A percentile compares a stretch with the other conserved stretches of the same genome.
Evolutionary conservation across 73 alveolate species (phyloP).

Genomic region (Tetrahymena thermophila): DNA sequence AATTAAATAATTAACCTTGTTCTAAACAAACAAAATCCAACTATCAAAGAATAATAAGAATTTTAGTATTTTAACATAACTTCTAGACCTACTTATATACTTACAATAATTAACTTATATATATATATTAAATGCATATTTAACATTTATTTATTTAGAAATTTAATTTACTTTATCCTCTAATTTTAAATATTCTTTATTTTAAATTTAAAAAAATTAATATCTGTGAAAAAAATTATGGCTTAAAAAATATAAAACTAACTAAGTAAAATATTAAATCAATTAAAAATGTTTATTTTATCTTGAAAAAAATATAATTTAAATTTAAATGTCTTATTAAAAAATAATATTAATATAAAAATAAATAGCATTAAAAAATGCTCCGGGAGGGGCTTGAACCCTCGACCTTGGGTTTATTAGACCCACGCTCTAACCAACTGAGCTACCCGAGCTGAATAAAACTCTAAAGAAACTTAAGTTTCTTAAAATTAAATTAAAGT

Average conservation of each 20-base stretch:
- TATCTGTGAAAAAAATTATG: too few relatives aligned
- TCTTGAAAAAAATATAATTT: too few relatives aligned
- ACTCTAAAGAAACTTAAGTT: not conserved
- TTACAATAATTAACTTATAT: not conserved
- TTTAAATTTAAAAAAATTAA: too few relatives aligned
- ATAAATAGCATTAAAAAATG: not conserved
- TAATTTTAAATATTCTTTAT: too few relatives aligned
- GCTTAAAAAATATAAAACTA: too few relatives aligned
- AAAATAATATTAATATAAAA: not conserved
- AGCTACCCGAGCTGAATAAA: not conserved
- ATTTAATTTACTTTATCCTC: not conserved
- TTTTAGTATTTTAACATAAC: not conserved
- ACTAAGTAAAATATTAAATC: too few relatives aligned
- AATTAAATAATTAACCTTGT: too few relatives aligned
- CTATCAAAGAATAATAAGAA: not conserved
- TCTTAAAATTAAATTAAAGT: not conserved
- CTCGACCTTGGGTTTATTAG: slow-evolving; percentile 4
- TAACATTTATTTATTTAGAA: too few relatives aligned
- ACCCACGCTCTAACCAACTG: slow-evolving; percentile 6
- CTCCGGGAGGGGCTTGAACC: slow-evolving; percentile 6
- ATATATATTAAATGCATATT: not conserved
- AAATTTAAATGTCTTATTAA: not conserved
- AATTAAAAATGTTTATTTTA: too few relatives aligned
- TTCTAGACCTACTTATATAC: not conserved
- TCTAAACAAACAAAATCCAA: not conserved